Evolutionary conservation across 257 asterid species (phyloP).

Genomic region (Salvia splendens): DNA sequence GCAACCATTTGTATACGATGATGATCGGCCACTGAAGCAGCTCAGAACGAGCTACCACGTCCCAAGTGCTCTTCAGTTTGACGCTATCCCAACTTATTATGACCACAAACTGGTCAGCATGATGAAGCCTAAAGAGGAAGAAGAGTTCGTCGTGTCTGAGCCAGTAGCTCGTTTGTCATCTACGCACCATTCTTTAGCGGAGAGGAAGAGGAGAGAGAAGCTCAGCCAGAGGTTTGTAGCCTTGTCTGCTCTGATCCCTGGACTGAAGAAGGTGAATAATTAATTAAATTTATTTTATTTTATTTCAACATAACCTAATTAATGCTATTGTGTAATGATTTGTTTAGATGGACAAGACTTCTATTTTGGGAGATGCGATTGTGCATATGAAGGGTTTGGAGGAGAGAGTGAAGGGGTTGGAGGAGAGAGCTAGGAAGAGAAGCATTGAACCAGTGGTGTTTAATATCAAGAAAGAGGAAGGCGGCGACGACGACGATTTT

Average conservation of each 20-base stretch:
- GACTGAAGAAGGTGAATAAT: slow-evolving; percentile 62
- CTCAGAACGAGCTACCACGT: too few species aligned
- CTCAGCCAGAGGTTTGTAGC: slow-evolving; percentile 75
- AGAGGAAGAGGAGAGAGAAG: slow-evolving; percentile 75
- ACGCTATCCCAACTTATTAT: too few species aligned
- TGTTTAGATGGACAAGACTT: slow-evolving; percentile 73
- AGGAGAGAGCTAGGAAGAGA: slow-evolving; percentile 56
- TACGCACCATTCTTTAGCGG: slow-evolving; percentile 60
- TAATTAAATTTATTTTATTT: too few species aligned
- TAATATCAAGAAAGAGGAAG: slow-evolving; percentile 44
- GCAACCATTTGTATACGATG: too few species aligned
- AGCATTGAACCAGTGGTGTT: slow-evolving; percentile 46
- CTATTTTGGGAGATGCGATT: slow-evolving; percentile 77
- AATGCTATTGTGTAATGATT: too few species aligned
- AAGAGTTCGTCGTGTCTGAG: slow-evolving; percentile 17
- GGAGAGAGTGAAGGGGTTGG: slow-evolving; percentile 59
- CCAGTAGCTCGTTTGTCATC: slow-evolving; percentile 38
- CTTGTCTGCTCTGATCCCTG: slow-evolving; percentile 75
- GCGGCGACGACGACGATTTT: slow-evolving; percentile 2
- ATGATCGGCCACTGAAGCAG: too few species aligned
- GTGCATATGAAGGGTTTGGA: slow-evolving; percentile 72
- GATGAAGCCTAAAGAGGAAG: slow-evolving; percentile 59
- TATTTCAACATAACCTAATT: not conserved
- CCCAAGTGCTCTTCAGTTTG: too few species aligned
- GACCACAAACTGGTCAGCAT: too few species aligned